phyloP scores from a whole-genome alignment of 2,329 filamentous ascomycete genomes.

The Monosporascus sp. region DNA sequence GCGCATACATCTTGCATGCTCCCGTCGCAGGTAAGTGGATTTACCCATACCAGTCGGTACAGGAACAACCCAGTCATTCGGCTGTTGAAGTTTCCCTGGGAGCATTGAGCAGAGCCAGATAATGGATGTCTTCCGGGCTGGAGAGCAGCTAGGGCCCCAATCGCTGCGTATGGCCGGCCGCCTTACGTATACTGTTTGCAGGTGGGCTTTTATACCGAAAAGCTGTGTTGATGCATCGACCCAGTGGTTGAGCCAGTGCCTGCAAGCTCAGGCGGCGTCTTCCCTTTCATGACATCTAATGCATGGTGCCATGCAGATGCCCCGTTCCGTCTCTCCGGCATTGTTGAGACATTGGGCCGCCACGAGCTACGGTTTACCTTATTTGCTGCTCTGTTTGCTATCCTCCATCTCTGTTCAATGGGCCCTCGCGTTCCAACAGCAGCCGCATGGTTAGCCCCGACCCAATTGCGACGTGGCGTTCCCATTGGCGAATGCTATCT shows the following conservation, averaged over 20 bases:
- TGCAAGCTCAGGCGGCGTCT: background rate
- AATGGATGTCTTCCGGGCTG: conserved; percentile 15
- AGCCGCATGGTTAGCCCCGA: conserved; percentile 13
- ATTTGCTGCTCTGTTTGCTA: conserved; percentile 6
- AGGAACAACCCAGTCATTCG: background rate
- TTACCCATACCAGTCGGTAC: background rate
- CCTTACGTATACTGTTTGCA: too few species aligned
- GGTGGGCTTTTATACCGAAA: background rate
- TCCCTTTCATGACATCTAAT: too few species aligned
- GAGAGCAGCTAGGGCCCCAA: conserved; percentile 6
- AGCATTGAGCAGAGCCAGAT: background rate
- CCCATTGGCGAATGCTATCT: conserved; percentile 15
- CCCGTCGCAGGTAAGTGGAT: conserved; percentile 13
- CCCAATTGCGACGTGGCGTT: conserved; percentile 33
- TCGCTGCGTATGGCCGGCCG: background rate
- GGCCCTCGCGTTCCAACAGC: background rate
- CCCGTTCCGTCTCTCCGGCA: background rate
- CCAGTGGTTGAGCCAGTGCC: background rate
- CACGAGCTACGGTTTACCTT: background rate
- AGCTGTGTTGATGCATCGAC: background rate
- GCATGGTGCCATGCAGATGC: background rate
- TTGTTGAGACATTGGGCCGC: background rate
- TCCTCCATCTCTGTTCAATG: conserved; percentile 9
- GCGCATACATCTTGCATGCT: conserved; percentile 18
- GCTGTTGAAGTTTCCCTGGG: background rate